Evolutionary conservation across 306 rosid species (phyloP).

Genomic region (Acacia melanoxylon): DNA sequence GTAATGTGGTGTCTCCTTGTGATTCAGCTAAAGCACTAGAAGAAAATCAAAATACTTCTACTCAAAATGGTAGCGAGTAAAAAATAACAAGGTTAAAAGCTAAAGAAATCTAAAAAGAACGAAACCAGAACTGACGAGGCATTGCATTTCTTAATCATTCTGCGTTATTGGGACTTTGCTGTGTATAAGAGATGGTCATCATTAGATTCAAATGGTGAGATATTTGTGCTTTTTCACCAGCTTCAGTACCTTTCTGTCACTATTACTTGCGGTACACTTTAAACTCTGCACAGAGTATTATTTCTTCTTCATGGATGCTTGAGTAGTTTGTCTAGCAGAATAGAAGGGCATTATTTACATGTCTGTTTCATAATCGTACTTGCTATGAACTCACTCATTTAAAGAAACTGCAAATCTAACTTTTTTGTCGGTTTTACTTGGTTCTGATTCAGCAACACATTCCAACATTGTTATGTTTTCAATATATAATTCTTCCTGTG

Average conservation of each 20-base stretch:
- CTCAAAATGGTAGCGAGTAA: slow-evolving; percentile 9
- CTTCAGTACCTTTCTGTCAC: background rate
- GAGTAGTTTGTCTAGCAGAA: slow-evolving; percentile 3
- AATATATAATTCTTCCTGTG: slow-evolving; percentile 2
- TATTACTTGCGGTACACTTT: background rate
- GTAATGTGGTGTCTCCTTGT: slow-evolving; percentile 5
- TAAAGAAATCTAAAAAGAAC: slow-evolving; percentile 21
- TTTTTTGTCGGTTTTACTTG: background rate
- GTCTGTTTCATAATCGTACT: background rate
- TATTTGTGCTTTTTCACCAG: background rate
- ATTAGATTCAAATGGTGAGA: background rate
- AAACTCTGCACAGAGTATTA: background rate
- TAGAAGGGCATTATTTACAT: background rate
- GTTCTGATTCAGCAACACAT: slow-evolving; percentile 1
- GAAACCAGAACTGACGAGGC: background rate
- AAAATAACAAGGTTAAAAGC: slow-evolving; percentile 8
- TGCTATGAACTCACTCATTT: background rate
- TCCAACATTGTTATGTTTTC: background rate
- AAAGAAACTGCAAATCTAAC: slow-evolving; percentile 7
- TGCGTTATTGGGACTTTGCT: background rate
- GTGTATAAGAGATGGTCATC: background rate
- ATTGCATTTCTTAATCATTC: background rate
- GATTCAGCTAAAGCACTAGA: slow-evolving; percentile 10
- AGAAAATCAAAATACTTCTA: slow-evolving; percentile 18
- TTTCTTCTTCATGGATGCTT: background rate